phyloP scores from a whole-genome alignment of 768 basidiomycete species.

The Pleurotus sapidus region DNA sequence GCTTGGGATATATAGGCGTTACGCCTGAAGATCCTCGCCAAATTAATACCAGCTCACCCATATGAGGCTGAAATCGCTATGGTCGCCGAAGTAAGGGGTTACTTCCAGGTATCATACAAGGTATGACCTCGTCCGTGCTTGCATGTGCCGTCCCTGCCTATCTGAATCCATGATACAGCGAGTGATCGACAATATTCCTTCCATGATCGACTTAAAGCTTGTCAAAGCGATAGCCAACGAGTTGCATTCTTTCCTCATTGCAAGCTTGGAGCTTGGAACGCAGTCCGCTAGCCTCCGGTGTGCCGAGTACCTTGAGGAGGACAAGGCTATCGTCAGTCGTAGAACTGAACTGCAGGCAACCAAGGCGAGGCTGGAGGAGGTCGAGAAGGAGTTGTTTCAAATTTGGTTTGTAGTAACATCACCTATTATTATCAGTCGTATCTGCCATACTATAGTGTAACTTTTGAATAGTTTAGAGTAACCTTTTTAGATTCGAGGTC shows the following conservation, averaged over 20 bases:
- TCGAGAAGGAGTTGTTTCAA: conserved; percentile 32
- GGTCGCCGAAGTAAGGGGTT: conserved; percentile 42
- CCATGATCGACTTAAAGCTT: conserved; percentile 26
- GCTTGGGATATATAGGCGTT: conserved; percentile 25
- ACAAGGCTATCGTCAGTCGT: conserved; percentile 29
- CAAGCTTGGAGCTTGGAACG: conserved; percentile 33
- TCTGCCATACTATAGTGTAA: too few species aligned
- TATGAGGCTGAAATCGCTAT: conserved; percentile 39
- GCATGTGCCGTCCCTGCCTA: background rate
- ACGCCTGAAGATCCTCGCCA: conserved; percentile 26
- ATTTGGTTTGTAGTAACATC: conserved; percentile 17
- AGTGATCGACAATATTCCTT: conserved; percentile 43
- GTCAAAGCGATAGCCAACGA: conserved; percentile 26
- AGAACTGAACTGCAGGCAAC: conserved; percentile 30
- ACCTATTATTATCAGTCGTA: background rate
- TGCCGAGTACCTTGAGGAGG: conserved; percentile 43
- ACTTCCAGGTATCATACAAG: conserved; percentile 47
- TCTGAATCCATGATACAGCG: conserved; percentile 24
- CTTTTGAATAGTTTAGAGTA: too few species aligned
- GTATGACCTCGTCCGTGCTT: conserved; percentile 15
- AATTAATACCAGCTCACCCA: conserved; percentile 28
- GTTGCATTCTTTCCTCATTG: conserved; percentile 30
- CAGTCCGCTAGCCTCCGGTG: conserved; percentile 31
- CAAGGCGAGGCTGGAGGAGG: conserved; percentile 34
- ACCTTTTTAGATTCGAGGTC: too few species aligned